Evolutionary conservation across 345 rosid species (phyloP), one percentile per base, ranked within the genome.

Genomic region (Eucalyptus camaldulensis): DNA sequence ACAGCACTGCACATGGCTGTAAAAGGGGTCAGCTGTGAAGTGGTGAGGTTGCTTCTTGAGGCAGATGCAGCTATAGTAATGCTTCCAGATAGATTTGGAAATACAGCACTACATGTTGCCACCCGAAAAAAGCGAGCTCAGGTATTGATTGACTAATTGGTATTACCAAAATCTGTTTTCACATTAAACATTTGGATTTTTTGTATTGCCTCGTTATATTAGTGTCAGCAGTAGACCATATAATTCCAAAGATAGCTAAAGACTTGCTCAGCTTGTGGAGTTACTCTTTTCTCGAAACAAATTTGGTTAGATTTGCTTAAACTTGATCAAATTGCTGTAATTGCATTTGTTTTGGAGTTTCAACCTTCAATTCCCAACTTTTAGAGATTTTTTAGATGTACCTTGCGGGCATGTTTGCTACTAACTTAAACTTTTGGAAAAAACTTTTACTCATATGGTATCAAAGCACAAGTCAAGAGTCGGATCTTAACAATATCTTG

Each of bases 1-100:
- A 98, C 99, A 22, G 95, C 99, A 54, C 91, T 98, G 90, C 99
- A 98, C 88, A 98, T 96, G 99, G 98, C 98, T 80, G 98, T 97
- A n/a, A 97, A 98, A 94, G 99, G 99, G n/a, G 89, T 91, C 62
- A 95, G 94, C 92, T 85, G 91, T 89, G 90, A 92, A 80, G 98
- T 94, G 45, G 99, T 96, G 88, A 93, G 91, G 93, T 90, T 94
- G 92, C 96, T 96, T 53, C 96, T 97, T 92, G 92, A 91, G 47
- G 93, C 95, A 51, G 98, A 96, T 94, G 92, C 96, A 12, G 95
- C 96, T 65, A 95, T 93, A 62, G 97, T 95, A 88, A 94, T 95
- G 96, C 98, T 96, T 31, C 99, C 96, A 14, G 99, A 96, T 92
- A 95, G 94, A 92, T 96, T 94, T 58, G 98, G 98, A 22, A 94